Percentiles rank a stretch among this genome's conserved stretches.
Evolutionary conservation across 495 filamentous ascomycete species (phyloP).

Genomic region (Penicillium parvum): DNA sequence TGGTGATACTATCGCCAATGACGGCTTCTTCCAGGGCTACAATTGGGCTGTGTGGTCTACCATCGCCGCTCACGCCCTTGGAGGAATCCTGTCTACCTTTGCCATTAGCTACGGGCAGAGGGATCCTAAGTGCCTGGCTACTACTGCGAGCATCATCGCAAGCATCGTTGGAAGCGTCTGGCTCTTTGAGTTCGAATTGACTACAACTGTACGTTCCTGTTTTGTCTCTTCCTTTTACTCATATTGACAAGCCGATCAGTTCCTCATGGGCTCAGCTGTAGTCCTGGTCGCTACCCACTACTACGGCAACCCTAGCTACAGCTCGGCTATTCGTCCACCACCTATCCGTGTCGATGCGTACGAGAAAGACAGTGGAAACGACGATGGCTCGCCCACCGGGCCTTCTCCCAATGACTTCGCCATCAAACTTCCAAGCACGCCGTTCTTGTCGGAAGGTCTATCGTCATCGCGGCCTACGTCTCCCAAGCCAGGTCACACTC

Average conservation of each 20-base stretch:
- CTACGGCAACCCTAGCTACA: slow-evolving; percentile 55
- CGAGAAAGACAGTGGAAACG: slow-evolving; percentile 55
- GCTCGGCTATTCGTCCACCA: slow-evolving; percentile 51
- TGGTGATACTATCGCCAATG: slow-evolving; percentile 72
- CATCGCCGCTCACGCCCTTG: slow-evolving; percentile 74
- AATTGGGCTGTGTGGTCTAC: slow-evolving; percentile 86
- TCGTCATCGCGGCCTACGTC: slow-evolving; percentile 66
- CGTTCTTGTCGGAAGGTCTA: slow-evolving; percentile 49
- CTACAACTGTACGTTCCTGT: slow-evolving; percentile 55
- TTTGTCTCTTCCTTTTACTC: background rate
- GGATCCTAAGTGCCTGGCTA: slow-evolving; percentile 81
- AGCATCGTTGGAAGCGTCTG: slow-evolving; percentile 79
- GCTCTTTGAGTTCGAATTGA: slow-evolving; percentile 77
- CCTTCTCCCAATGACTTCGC: slow-evolving; percentile 44
- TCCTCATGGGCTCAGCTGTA: slow-evolving; percentile 69
- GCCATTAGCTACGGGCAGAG: slow-evolving; percentile 71
- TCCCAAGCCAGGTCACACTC: slow-evolving; percentile 48
- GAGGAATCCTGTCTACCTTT: slow-evolving; percentile 77
- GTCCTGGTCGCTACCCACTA: slow-evolving; percentile 80
- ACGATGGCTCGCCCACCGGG: slow-evolving; percentile 48
- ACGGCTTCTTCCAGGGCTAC: slow-evolving; percentile 92
- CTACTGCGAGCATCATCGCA: slow-evolving; percentile 81
- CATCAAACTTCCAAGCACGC: slow-evolving; percentile 46
- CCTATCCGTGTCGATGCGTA: slow-evolving; percentile 71
- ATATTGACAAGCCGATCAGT: slow-evolving; percentile 50